These are phyloP conservation scores for Pinguiococcus pyrenoidosus DNA, from an alignment of 108 stramenopile species.

Conservation along the genomic window DNA sequence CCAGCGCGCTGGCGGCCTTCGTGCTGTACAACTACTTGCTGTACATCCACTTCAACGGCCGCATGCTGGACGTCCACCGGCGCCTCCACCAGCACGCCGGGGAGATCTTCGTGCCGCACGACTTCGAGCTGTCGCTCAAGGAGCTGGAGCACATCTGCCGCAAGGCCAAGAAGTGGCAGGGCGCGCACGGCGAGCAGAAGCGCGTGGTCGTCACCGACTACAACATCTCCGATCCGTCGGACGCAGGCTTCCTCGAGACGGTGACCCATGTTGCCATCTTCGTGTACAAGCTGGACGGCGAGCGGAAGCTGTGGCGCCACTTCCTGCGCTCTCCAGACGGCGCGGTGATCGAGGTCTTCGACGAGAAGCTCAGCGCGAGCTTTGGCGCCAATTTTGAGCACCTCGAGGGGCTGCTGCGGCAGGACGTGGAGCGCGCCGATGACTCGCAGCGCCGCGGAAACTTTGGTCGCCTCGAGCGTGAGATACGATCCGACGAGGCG, in stretches of 20 bases:
- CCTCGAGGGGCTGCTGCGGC: no score
- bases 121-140: conserved; percentile 25
- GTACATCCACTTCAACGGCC: conserved; percentile 40
- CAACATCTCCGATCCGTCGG: conserved; percentile 11
- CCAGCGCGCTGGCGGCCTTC: conserved; percentile 3
- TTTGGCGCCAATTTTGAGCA: no score
- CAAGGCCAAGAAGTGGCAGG: conserved; percentile 11
- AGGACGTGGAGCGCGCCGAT: no score
- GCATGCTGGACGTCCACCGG: conserved; percentile 39
- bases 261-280: conserved; percentile 36
- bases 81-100: conserved; percentile 22
- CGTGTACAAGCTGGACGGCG: conserved; percentile 6
- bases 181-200: conserved; percentile 16
- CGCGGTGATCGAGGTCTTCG: conserved; percentile 32
- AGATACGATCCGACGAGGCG: no score
- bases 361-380: no score
- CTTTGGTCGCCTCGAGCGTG: no score
- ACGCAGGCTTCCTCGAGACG: not conserved
- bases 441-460: no score
- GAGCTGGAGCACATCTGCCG: conserved; percentile 21
- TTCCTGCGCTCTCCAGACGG: conserved; percentile 34
- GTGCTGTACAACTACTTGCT: conserved; percentile 34
- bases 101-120: conserved; percentile 35
- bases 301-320: conserved; percentile 25
- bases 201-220: conserved; percentile 20